Evolutionary conservation across 192 early-diverging fungal genomes (phyloP), one percentile per base, ranked within the genome.

Genomic region (Ambispora gerdemannii): DNA sequence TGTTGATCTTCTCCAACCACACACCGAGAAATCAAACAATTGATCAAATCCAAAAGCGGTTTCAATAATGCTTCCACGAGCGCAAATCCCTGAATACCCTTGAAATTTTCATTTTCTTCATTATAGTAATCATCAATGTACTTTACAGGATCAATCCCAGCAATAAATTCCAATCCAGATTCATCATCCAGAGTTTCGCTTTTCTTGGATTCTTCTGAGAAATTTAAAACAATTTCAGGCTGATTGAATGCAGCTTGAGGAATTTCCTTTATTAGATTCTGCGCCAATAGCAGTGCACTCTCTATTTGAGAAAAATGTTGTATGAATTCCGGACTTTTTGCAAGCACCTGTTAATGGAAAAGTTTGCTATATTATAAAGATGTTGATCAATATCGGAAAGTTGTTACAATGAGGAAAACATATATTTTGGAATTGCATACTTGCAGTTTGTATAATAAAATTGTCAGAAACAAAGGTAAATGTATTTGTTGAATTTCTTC

Each of bases 401-500:
- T n/a, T n/a, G n/a, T n/a, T n/a, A n/a, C n/a, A n/a, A n/a, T n/a
- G n/a, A n/a, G n/a, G n/a, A n/a, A n/a, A n/a, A n/a, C n/a, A n/a
- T n/a, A n/a, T n/a, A n/a, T 33, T 30, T 8, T 17, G 13, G 2
- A 34, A 34, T 22, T 15, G 11, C 34, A 58, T 81, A 83, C 85
- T 73, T 87, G 70, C 22, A 87, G 73, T 60, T 76, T 82, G 33
- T 75, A 72, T 13, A 91, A 69, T 11, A 90, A 61, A 4, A 81
- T 79, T 30, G 86, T 80, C 58, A 93, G 61, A 24, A 92, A 84
- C 73, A 94, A 80, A 0, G 95, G 93, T 1, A 95, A 63, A 72
- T 97, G 95, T 47, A 95, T 82, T 28, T 88, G 88, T 53, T 86
- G 82, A 32, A 87, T 87, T 30, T 95, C 93, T 15, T 95, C 93